Percentiles rank a stretch among this genome's conserved stretches.
Conservation (phyloP, 108 stramenopile species). For the Pseudonitzschia pungens region DNA sequence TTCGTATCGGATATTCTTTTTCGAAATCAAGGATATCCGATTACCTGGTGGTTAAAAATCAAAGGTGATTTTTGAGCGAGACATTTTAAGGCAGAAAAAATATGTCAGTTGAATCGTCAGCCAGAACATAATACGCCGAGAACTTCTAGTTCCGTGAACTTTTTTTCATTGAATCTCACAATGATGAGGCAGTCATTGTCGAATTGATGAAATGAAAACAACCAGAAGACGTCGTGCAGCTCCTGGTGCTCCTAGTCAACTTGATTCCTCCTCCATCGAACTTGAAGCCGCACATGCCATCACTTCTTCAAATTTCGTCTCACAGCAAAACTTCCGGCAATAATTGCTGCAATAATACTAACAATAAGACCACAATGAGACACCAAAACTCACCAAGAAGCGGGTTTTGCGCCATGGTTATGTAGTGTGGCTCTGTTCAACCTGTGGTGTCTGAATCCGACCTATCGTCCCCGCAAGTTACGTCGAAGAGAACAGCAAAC, state of each 20-base stretch:
- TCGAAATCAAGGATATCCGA: conserved; percentile 92
- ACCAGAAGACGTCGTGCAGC: neutral
- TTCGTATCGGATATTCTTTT: conserved; percentile 96
- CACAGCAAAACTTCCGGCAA: neutral
- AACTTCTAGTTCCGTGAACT: no score
- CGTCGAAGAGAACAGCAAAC: no score
- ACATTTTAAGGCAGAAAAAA: neutral
- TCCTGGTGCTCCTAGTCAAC: neutral
- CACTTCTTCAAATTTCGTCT: neutral
- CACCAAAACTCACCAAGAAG: conserved; percentile 38
- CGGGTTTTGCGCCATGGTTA: conserved; percentile 43
- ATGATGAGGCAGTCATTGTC: neutral
- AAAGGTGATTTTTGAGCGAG: neutral
- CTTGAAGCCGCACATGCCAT: neutral
- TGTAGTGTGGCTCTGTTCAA: no score
- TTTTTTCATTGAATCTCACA: no score
- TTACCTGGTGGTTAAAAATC: conserved; percentile 49
- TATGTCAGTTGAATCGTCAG: no score
- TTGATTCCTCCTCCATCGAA: neutral
- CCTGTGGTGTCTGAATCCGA: no score
- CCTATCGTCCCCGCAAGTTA: no score
- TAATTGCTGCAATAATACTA: neutral
- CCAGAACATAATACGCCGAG: no score
- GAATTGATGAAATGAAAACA: neutral
- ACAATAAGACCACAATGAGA: neutral